These are phyloP conservation scores for Saccharum officinarum DNA, from an alignment of 176 grass and related monocot species.

Conservation along the genomic window DNA sequence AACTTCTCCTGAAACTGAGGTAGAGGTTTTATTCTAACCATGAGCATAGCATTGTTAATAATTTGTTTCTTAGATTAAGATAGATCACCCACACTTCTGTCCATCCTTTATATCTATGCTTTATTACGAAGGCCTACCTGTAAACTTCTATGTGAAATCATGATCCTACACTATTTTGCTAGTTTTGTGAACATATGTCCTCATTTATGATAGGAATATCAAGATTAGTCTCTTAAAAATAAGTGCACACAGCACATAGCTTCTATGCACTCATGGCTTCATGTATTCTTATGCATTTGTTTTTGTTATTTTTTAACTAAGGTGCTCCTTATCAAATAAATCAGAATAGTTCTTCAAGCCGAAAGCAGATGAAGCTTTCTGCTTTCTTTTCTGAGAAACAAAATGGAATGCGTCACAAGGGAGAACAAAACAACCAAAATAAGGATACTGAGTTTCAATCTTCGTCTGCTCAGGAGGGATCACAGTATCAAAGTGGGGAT, in stretches of 20 bases:
- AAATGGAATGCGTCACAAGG: slow-evolving; percentile 27
- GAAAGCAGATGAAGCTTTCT: slow-evolving; percentile 89
- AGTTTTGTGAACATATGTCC: slow-evolving; percentile 3
- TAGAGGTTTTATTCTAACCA: neutral
- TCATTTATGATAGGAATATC: neutral
- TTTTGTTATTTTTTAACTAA: slow-evolving; percentile 32
- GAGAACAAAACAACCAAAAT: slow-evolving; percentile 18
- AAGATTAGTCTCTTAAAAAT: neutral
- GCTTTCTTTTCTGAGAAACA: slow-evolving; percentile 80
- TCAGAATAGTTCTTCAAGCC: slow-evolving; percentile 50
- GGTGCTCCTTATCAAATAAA: slow-evolving; percentile 72
- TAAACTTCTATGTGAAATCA: neutral
- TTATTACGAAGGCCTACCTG: neutral
- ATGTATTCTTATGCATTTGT: slow-evolving; percentile 7
- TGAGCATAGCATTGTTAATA: neutral
- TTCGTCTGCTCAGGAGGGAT: slow-evolving; percentile 39
- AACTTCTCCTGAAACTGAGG: neutral
- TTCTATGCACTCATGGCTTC: slow-evolving; percentile 5
- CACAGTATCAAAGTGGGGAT: slow-evolving; percentile 21
- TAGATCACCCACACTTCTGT: neutral
- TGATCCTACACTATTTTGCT: neutral
- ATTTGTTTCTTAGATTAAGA: neutral
- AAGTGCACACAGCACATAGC: neutral
- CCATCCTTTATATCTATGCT: neutral
- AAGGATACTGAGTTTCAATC: slow-evolving; percentile 31